These are phyloP conservation scores for Penicillium lagena DNA, from an alignment of 495 filamentous ascomycete genomes.

Conservation along the genomic window DNA sequence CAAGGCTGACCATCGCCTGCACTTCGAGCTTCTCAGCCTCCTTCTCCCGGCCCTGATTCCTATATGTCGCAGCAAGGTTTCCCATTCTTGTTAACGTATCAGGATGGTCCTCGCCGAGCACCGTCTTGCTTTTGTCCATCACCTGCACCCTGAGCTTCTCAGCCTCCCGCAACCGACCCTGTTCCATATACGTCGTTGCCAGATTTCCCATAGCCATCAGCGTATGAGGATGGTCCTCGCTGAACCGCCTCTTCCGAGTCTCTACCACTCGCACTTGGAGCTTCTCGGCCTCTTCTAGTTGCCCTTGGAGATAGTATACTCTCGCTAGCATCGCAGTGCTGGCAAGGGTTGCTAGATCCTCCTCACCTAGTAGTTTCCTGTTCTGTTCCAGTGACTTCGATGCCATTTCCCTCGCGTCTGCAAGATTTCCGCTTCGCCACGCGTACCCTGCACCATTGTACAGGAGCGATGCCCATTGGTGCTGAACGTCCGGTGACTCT, in stretches of 20 bases:
- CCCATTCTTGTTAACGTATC: constrained; percentile 25
- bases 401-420: constrained; percentile 6
- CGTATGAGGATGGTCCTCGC: constrained; percentile 25
- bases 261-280: constrained; percentile 19
- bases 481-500: constrained; percentile 1
- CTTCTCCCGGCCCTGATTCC: constrained; percentile 3
- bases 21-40: constrained; percentile 2
- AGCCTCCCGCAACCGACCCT: constrained; percentile 25
- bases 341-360: constrained; percentile 6
- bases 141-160: constrained; percentile 18
- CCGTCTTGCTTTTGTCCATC: constrained; percentile 9
- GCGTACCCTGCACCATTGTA: constrained; percentile 13
- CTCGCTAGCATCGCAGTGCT: constrained; percentile 6
- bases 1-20: constrained; percentile 19
- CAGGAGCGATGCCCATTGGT: constrained; percentile 16
- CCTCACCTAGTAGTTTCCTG: constrained; percentile 1
- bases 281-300: constrained; percentile 22
- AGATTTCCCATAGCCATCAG: constrained; percentile 24
- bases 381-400: constrained; percentile 3
- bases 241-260: constrained; percentile 12
- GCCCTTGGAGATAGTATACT: constrained; percentile 14
- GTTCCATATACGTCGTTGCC: constrained; percentile 18
- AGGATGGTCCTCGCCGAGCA: constrained; percentile 29
- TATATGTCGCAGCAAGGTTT: constrained; percentile 16
- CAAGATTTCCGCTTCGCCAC: constrained; percentile 4